Evolutionary conservation across 805 yeast genomes (phyloP), one percentile per base, ranked within the genome.

Genomic region (Starmerella geochares): DNA sequence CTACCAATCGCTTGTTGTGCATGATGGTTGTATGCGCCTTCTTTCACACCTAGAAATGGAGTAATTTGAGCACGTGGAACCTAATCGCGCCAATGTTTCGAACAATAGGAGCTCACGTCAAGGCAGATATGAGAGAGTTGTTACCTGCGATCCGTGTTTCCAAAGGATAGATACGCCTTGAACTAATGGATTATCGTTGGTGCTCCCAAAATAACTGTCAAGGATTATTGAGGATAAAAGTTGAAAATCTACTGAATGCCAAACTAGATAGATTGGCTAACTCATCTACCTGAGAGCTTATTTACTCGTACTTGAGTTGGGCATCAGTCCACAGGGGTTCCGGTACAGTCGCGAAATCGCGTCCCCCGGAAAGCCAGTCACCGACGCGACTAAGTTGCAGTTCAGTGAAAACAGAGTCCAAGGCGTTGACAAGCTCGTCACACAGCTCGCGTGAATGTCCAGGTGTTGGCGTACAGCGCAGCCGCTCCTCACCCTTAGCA

Each of bases 381-480:
- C 71, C 62, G 43, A 81, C 79, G 64, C 92, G 80, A 66, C 81
- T 80, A 65, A 90, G 76, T 53, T 72, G 74, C 66, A 92, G 73
- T 55, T 81, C 82, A 37, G 71, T 73, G 72, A 90, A 92, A 21
- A 88, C 86, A 42, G 77, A 76, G 59, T 86, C 95, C 44, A 92
- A 72, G 11, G 96, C 86, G 10, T 70, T 77, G 48, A 92, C 74
- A 59, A 92, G 75, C 57, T 79, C 74, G 64, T 87, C 86, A 47
- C 90, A 75, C 45, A 86, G 73, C 50, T 81, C 84, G 51, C 79
- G 74, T 17, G 79, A 77, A 66, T 92, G 99, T 48, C 96, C 96
- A 32, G 99, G 99, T 37, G 98, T 88, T 49, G 99, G 97, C n/a
- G 99, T 92, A 64, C 92, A 80, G 70, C 99, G 81, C 62, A 92